Conservation (phyloP, 306 rosid genomes). For the Dalbergia cochinchinensis region DNA sequence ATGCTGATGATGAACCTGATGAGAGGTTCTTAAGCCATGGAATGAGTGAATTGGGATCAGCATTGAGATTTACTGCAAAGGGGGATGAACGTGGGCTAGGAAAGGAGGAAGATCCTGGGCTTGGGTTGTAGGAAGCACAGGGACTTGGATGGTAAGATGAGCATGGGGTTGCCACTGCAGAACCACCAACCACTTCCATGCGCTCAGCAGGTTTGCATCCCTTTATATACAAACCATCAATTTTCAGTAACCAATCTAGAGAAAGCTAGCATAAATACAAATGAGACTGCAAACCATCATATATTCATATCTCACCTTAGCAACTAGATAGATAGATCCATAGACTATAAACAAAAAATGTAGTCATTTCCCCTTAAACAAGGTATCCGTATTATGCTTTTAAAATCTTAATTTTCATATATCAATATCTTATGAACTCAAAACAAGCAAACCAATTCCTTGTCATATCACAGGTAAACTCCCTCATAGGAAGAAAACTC, state of each 20-base stretch:
- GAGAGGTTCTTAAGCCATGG: constrained; percentile 96
- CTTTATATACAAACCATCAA: constrained; percentile 51
- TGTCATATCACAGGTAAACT: too few relatives aligned
- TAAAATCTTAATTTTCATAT: not conserved
- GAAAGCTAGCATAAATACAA: not conserved
- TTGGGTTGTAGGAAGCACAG: constrained; percentile 88
- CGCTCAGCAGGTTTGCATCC: constrained; percentile 84
- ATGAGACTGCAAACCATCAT: constrained; percentile 2
- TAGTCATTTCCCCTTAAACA: not conserved
- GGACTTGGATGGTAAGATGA: constrained; percentile 85
- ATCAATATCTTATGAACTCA: not conserved
- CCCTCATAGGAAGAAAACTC: too few relatives aligned
- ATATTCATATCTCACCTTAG: not conserved
- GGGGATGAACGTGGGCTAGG: constrained; percentile 84
- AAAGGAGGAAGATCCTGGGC: constrained; percentile 90
- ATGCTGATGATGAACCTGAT: constrained; percentile 75
- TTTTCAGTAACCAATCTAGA: constrained; percentile 17
- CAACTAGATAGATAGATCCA: not conserved
- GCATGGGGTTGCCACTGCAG: constrained; percentile 72
- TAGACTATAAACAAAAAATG: not conserved
- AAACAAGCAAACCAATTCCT: not conserved
- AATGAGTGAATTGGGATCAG: constrained; percentile 77
- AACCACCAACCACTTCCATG: constrained; percentile 70
- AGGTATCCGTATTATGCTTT: constrained; percentile 8
- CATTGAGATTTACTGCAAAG: constrained; percentile 63